Evolutionary conservation across 495 filamentous ascomycete genomes (phyloP), one percentile per base, ranked within the genome.

Genomic region (Neurospora sp.): DNA sequence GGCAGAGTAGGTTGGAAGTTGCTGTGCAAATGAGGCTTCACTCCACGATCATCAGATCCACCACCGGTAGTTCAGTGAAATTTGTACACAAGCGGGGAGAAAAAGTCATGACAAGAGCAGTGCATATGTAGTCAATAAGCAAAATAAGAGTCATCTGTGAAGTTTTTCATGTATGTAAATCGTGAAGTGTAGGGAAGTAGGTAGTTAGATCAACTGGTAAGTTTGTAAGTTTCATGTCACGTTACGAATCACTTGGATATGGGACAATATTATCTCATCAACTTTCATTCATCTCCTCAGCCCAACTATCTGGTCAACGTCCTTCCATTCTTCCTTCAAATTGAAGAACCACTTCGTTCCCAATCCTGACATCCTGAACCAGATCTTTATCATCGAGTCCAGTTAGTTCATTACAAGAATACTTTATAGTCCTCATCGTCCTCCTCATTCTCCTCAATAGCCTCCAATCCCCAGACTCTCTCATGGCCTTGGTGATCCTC

Each of bases 391-490:
- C 14, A 2, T 14, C 12, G 3, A 31, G 27, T 31, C 12, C 22
- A 18, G 22, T 31, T 2, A 35, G 5, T 5, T 18, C 14, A 4
- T 65, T 7, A 35, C 1, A 65, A 0, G 14, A 65, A 65, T 1
- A 31, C 11, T 18, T 65, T 65, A 0, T 9, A 65, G 7, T 65
- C 14, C 6, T 65, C 53, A 31, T 65, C 27, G 3, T 65, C 27
- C 1, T 65, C 53, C 0, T 18, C 0, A 18, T 4, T 6, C 3
- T 65, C 14, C 1, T 31, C 0, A 65, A 18, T 0, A 0, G 1
- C 3, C 27, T 65, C 53, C 14, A 16, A 0, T 0, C 6, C 12
- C 27, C 53, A 65, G 1, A 65, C 6, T 0, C 7, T 35, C 27
- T 31, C 53, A 27, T 31, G 22, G 0, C 12, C 14, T 1, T 61